Evolutionary conservation across 352 stramenopile species (phyloP), one percentile per base, ranked within the genome.

Genomic region (Globisporangium cederbergense): DNA sequence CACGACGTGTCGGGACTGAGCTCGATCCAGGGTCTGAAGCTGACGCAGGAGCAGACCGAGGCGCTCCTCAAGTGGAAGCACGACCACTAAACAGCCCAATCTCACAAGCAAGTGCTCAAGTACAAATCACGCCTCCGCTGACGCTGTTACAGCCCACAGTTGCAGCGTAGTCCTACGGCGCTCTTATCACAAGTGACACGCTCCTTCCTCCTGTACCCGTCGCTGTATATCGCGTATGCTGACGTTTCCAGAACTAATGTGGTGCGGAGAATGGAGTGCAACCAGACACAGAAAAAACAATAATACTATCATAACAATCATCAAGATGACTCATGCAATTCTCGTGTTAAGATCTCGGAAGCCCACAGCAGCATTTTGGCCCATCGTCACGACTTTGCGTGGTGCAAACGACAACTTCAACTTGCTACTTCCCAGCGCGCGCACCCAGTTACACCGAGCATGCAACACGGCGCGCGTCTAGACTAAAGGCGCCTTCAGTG

Each of bases 41-140:
- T 92, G 64, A 78, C 68, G 53, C 57, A 79, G n/a, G 83, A 89
- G 65, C 83, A 92, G 74, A 67, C 90, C 54, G 74, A 83, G 28
- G 84, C 81, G 58, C 79, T 95, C 58, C 83, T 95, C 74, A 92
- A 95, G 79, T 95, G 86, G 86, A 95, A 95, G 81, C 86, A 95
- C 81, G 73, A 92, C 68, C 81, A 91, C 67, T 93, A 93, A 76
- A 65, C 55, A 38, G 3, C 9, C 16, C 25, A 14, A 36, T 36
- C 22, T 32, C 11, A 16, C 25, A 49, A 38, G n/a, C n/a, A 45
- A 46, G 32, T 25, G 25, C 28, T 36, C 32, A 36, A 47, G 42
- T 42, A 42, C 36, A 42, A 42, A 11, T 4, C 9, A 10, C 36
- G 36, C 36, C 36, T 14, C 11, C 2, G 11, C 36, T 11, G 9